Conservation (phyloP, 139 green algal genomes). For the Chlamydomonas sp. region DNA sequence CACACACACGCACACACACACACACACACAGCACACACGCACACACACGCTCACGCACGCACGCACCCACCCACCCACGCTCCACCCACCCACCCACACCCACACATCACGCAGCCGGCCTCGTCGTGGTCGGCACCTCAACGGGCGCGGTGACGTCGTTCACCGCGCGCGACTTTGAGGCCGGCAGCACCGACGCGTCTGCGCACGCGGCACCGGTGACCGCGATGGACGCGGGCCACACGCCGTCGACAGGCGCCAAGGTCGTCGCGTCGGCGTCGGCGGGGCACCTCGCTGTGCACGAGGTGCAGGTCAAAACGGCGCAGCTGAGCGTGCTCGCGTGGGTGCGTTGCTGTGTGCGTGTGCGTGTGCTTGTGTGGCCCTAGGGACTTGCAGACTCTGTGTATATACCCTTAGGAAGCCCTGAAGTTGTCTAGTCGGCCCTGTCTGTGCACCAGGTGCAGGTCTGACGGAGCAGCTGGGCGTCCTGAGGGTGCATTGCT, state of each 20-base stretch:
- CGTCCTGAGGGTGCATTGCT: too few relatives aligned
- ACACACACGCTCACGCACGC: too few relatives aligned
- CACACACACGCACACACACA: not conserved
- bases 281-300: slow-evolving; percentile 23
- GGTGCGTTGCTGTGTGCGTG: slow-evolving; percentile 10
- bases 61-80: too few relatives aligned
- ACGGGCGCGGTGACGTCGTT: slow-evolving; percentile 15
- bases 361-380: too few relatives aligned
- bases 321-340: slow-evolving; percentile 20
- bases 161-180: slow-evolving; percentile 20
- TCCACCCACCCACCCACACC: too few relatives aligned
- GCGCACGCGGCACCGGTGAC: slow-evolving; percentile 24
- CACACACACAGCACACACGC: too few relatives aligned
- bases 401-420: too few relatives aligned
- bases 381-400: too few relatives aligned
- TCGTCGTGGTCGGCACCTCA: slow-evolving; percentile 19
- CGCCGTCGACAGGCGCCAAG: slow-evolving; percentile 22
- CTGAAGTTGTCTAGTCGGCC: not conserved
- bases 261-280: slow-evolving; percentile 19
- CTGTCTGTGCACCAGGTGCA: not conserved
- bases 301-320: slow-evolving; percentile 28
- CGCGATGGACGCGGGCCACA: slow-evolving; percentile 22
- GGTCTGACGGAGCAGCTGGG: too few relatives aligned
- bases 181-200: slow-evolving; percentile 12
- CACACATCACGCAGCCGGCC: slow-evolving; percentile 25